These are phyloP conservation scores for Candida insectorum DNA, from an alignment of 805 yeast species.

Conservation along the genomic window DNA sequence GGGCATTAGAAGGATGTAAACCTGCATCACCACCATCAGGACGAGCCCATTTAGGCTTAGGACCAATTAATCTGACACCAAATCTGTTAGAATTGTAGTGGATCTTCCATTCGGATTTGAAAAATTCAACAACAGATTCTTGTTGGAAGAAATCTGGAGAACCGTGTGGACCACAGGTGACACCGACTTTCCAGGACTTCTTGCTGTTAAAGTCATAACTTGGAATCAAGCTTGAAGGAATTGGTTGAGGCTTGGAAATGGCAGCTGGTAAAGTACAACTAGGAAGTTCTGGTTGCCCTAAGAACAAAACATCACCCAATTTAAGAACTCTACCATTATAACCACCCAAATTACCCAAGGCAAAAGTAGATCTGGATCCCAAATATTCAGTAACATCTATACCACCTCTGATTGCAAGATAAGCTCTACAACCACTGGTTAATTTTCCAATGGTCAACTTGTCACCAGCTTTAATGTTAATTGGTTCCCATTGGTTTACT, in stretches of 20 bases:
- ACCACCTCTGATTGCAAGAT: constrained; percentile 88
- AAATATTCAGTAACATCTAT: constrained; percentile 90
- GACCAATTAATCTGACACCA: constrained; percentile 92
- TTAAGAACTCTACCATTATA: constrained; percentile 89
- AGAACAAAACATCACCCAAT: constrained; percentile 85
- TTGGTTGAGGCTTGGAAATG: constrained; percentile 54
- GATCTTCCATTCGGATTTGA: constrained; percentile 81
- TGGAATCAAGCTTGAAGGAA: constrained; percentile 60
- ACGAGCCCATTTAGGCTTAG: constrained; percentile 97
- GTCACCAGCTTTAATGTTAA: constrained; percentile 70
- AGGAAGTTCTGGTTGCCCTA: constrained; percentile 72
- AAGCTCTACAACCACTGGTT: constrained; percentile 80
- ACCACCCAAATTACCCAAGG: constrained; percentile 91
- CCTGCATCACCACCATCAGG: constrained; percentile 97
- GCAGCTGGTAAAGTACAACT: constrained; percentile 74
- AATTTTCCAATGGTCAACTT: constrained; percentile 79
- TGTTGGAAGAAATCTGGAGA: constrained; percentile 88
- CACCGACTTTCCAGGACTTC: constrained; percentile 80
- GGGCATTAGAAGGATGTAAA: constrained; percentile 97
- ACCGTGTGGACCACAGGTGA: constrained; percentile 97
- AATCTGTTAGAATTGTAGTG: constrained; percentile 97
- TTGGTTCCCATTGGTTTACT: constrained; percentile 68
- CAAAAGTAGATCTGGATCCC: constrained; percentile 96
- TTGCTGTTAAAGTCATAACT: constrained; percentile 32
- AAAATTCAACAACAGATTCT: constrained; percentile 74